Evolutionary conservation across 139 green algal genomes (phyloP).

Genomic region (Micractinium conductrix): DNA sequence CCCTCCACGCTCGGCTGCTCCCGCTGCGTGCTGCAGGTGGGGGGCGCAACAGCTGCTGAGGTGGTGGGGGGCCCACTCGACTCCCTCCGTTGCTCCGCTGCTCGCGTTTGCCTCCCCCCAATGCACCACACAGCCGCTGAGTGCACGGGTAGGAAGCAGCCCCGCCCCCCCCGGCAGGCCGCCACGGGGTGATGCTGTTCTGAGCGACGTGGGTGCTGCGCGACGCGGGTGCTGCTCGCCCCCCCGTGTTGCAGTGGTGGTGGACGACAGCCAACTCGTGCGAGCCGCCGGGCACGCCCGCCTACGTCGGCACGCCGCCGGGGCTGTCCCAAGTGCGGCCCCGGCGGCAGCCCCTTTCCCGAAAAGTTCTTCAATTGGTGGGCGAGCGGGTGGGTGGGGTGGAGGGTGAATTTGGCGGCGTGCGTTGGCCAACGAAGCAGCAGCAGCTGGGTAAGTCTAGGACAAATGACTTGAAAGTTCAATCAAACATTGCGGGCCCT

Average conservation of each 20-base stretch:
- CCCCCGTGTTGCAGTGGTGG: neutral
- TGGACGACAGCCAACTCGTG: conserved; percentile 25
- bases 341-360: neutral
- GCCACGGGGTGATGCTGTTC: too few species aligned
- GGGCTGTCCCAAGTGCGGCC: neutral
- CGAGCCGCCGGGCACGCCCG: neutral
- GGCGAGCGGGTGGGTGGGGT: neutral
- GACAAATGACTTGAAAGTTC: neutral
- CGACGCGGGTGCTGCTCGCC: too few species aligned
- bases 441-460: neutral
- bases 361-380: neutral
- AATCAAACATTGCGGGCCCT: too few species aligned
- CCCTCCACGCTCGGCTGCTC: neutral
- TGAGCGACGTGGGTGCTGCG: too few species aligned
- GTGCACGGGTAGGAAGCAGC: neutral
- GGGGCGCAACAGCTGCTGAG: neutral
- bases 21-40: neutral
- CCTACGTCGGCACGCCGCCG: neutral
- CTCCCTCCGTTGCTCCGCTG: neutral
- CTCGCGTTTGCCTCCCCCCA: too few species aligned
- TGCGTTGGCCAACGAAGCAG: too few species aligned
- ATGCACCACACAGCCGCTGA: neutral
- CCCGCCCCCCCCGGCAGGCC: too few species aligned
- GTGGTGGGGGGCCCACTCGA: too few species aligned
- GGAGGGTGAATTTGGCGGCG: neutral